A percentile compares a stretch with the other conserved stretches of the same genome.
phyloP scores from a whole-genome alignment of 2,329 filamentous ascomycete species.

The Didymella pinodella region DNA sequence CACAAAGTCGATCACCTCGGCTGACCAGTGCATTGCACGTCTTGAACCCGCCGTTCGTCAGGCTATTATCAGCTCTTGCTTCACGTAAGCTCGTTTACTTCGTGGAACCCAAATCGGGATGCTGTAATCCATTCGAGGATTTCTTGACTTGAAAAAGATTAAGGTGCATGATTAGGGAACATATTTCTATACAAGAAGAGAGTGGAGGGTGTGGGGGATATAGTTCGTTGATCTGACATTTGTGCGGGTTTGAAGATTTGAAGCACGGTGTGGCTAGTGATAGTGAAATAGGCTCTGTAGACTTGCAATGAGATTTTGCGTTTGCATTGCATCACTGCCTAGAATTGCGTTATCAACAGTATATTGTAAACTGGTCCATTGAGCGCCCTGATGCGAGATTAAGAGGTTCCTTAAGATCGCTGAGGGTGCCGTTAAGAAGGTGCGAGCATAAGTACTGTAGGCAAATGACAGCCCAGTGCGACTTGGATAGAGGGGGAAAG shows the following conservation, averaged over 20 bases:
- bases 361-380: background rate
- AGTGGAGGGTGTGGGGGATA: too few relatives aligned
- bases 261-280: background rate
- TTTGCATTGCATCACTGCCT: background rate
- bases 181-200: background rate
- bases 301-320: background rate
- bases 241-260: background rate
- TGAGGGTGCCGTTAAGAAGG: background rate
- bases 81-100: background rate
- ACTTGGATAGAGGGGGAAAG: background rate
- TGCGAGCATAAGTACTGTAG: background rate
- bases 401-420: background rate
- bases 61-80: conserved; percentile 4
- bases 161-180: background rate
- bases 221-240: background rate
- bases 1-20: background rate
- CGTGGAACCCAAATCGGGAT: background rate
- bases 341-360: background rate
- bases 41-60: conserved; percentile 5
- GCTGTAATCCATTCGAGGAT: background rate
- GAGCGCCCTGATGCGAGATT: background rate
- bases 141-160: background rate
- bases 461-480: background rate
- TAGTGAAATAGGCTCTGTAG: background rate
- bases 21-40: background rate